Evolutionary conservation across 225 moss, liverwort and hornwort species (phyloP).

Genomic region (Physcomitrium patens): DNA sequence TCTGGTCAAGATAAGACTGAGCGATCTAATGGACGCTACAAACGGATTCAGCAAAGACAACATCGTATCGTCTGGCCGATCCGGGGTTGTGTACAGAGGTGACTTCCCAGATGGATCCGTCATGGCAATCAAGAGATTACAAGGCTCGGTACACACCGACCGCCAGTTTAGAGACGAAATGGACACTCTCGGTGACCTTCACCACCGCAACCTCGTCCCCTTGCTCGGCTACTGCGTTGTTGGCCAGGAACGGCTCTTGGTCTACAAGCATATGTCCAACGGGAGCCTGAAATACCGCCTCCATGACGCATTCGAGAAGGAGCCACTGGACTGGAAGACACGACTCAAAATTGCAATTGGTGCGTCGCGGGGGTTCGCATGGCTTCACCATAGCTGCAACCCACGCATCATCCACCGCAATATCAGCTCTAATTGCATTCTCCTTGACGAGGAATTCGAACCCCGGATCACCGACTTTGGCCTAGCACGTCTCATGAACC

Average conservation of each 20-base stretch:
- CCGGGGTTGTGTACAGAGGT: constrained; percentile 62
- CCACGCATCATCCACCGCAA: constrained; percentile 68
- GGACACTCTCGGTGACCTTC: constrained; percentile 60
- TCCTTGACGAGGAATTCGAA: constrained; percentile 60
- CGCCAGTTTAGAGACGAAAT: constrained; percentile 69
- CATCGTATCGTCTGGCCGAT: constrained; percentile 42
- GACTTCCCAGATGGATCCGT: constrained; percentile 53
- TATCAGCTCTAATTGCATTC: constrained; percentile 55
- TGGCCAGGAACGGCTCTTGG: constrained; percentile 52
- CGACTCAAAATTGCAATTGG: constrained; percentile 61
- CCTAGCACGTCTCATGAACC: constrained; percentile 54
- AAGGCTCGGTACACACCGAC: constrained; percentile 55
- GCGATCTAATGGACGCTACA: constrained; percentile 63
- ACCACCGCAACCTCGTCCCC: constrained; percentile 68
- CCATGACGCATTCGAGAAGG: constrained; percentile 51
- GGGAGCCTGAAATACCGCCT: constrained; percentile 50
- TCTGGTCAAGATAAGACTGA: constrained; percentile 53
- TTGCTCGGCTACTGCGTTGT: constrained; percentile 67
- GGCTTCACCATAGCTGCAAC: constrained; percentile 64
- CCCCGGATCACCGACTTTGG: constrained; percentile 63
- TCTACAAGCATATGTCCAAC: constrained; percentile 76
- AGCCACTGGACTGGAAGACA: constrained; percentile 52
- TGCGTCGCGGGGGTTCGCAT: constrained; percentile 50
- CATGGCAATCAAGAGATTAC: constrained; percentile 72
- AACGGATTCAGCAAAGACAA: constrained; percentile 56